Base-by-base conservation (phyloP, 2,329 filamentous ascomycete species). In the Hypoxylon sp. region DNA sequence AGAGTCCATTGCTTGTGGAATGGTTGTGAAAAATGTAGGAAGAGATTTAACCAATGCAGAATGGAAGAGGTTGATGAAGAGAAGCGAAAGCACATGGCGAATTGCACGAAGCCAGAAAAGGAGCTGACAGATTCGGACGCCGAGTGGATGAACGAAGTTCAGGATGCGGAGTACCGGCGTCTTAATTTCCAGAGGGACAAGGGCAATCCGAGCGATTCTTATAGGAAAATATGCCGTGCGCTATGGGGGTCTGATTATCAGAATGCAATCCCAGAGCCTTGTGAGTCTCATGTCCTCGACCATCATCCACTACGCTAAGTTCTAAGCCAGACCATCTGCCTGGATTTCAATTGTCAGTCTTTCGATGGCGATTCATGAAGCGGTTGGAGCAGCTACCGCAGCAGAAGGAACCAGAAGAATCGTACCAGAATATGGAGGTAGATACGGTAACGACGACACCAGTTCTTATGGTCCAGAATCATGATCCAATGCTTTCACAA, bases 131-230 rank as follows among this genome's bases (percentile, higher is more conserved):
- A 65, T 13, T 48, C 33, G 6, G 64, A 64, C 3, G 22, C 68
- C 5, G 64, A 70, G 48, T 70, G 68, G 68, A 64, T 70, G 68
- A 11, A 51, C 14, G 42, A 65, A 31, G 37, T 35, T 2, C 68
- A 70, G 37, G 65, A 70, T 56, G 58, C 30, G 33, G 50, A 58
- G n/a, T 70, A 62, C 22, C 48, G 50, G 10, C 49, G 5, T 5
- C 68, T 70, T 27, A 70, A 70, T 46, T 70, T 70, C 35, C 54
- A 68, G 33, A 70, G 37, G 33, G 54, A 65, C 44, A 70, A 70
- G 27, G 64, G 61, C 11, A 10, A 30, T 13, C 53, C 61, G 3
- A 8, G 2, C 14, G 40, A 31, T 40, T 68, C 61, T n/a, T 70
- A 63, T 22, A 40, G 57, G 42, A 70, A 70, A 22, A 70, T 70